Evolutionary conservation across 371 early-diverging fungal species (phyloP), one percentile per base, ranked within the genome.

Genomic region (Parasitella parasitica): DNA sequence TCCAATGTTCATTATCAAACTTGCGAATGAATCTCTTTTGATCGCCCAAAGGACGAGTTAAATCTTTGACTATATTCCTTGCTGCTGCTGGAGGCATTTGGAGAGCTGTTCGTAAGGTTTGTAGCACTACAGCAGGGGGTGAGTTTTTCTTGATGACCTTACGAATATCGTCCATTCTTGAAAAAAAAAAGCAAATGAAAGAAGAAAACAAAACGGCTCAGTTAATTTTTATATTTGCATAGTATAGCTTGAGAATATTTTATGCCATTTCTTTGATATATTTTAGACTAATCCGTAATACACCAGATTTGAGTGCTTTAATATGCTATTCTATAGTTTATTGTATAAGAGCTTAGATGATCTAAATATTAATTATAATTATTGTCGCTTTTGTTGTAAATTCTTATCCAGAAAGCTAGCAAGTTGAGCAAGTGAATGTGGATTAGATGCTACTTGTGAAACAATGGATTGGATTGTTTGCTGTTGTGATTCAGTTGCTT

Each of bases 111-210:
- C 62, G 26, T 15, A 67, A 26, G 4, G 52, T 39, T 36, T 67
- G 61, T 12, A 58, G 9, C n/a, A 57, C 58, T n/a, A 61, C 48
- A 6, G 46, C 35, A 36, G 62, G 46, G 37, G 62, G 67, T n/a
- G 67, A 51, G 9, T 24, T 61, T 28, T 26, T 57, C 18, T 67
- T 67, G 6, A 67, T 57, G 2, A 57, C 52, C 58, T 52, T 46
- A 13, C 62, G 62, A 30, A 67, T 58, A 38, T 67, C 62, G 15
- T 67, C 67, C 62, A 62, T 61, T n/a, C 27, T 27, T 24, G 51
- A 38, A 37, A 50, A 59, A 20, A 38, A 51, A 51, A 2, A 37
- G 9, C 0, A 26, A 24, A 27, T 26, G 28, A 27, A 7, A 28
- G 12, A 49, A 49, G 15, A 49, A 24, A 24, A 37, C 7, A 37